These are phyloP conservation scores for Saccharomyces paradoxus DNA, from an alignment of 805 yeast genomes.

Conservation along the genomic window DNA sequence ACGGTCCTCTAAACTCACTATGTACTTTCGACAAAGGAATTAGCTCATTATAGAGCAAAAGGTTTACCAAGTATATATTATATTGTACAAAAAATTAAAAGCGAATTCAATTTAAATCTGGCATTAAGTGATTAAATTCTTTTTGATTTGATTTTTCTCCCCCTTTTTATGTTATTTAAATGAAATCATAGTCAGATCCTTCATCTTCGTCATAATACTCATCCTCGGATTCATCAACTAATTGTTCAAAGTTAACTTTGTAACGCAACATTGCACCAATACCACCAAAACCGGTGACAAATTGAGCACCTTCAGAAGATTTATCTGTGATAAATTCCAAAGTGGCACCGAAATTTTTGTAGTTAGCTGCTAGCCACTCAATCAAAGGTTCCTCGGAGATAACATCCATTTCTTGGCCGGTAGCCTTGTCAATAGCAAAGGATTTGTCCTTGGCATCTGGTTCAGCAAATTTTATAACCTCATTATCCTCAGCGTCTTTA, in stretches of 20 bases:
- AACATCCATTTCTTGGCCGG: slow-evolving; percentile 89
- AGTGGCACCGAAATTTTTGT: slow-evolving; percentile 87
- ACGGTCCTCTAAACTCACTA: background rate
- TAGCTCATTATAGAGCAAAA: background rate
- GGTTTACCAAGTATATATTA: background rate
- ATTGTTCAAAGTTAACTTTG: slow-evolving; percentile 93
- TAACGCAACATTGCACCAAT: slow-evolving; percentile 94
- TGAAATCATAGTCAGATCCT: slow-evolving; percentile 33
- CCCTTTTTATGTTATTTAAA: slow-evolving; percentile 14
- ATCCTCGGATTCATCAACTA: slow-evolving; percentile 81
- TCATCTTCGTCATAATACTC: slow-evolving; percentile 73
- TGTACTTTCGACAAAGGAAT: background rate
- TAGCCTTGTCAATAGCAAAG: slow-evolving; percentile 68
- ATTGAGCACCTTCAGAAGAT: slow-evolving; percentile 97
- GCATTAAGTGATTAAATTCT: background rate
- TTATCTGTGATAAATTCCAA: slow-evolving; percentile 94
- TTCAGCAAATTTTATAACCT: slow-evolving; percentile 60
- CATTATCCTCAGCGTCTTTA: slow-evolving; percentile 75
- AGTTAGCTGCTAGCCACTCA: slow-evolving; percentile 98
- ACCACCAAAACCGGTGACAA: slow-evolving; percentile 97
- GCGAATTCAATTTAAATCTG: background rate
- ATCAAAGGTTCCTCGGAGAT: slow-evolving; percentile 76
- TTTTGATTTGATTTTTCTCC: background rate
- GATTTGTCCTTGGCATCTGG: slow-evolving; percentile 71
- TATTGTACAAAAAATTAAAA: background rate